Evolutionary conservation across 148 eudicot genomes (phyloP), one percentile per base, ranked within the genome.

Genomic region (Diospyros kaki): DNA sequence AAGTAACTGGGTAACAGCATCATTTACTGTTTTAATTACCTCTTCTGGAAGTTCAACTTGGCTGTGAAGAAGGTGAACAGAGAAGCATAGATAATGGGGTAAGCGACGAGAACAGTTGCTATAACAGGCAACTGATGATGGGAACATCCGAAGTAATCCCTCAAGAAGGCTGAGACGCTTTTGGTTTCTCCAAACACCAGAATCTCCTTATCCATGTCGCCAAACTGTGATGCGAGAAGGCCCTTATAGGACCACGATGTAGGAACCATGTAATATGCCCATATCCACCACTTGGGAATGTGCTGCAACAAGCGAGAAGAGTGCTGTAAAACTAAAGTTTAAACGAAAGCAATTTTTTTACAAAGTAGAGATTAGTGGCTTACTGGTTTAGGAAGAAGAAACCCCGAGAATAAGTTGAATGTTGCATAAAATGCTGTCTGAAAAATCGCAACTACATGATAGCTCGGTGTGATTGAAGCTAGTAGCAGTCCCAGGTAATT

Each of bases 211-310:
- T 82, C 77, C 28, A 90, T 75, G 58, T 93, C 93, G 43, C 97
- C 89, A 64, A 77, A 93, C 50, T 93, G 97, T 12, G 97, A 93
- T 13, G 87, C 80, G 13, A 89, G 89, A 82, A 90, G 70, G 10
- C 84, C 93, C 53, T 87, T 78, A 8, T 88, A 74, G 3, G 87
- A 80, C 95, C 95, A 92, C 9, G 97, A 92, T 8, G 97, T 85
- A 9, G 97, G 97, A 69, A 75, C 72, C 44, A 90, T 5, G 48
- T 88, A 89, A 75, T 78, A 89, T 18, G 86, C 61, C 97, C 97
- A 92, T 7, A 85, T 60, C 97, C 97, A 92, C 92, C 92, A 89
- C 68, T 88, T 90, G 1, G 97, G 97, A 61, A 92, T 85, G 71
- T 84, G 83, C 97, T 89, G 90, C 80, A 82, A 75, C 1, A 52